Percentiles rank a stretch among this genome's conserved stretches.
These are phyloP conservation scores for Amniculicola lignicola DNA, from an alignment of 495 filamentous ascomycete genomes.

Conservation along the genomic window DNA sequence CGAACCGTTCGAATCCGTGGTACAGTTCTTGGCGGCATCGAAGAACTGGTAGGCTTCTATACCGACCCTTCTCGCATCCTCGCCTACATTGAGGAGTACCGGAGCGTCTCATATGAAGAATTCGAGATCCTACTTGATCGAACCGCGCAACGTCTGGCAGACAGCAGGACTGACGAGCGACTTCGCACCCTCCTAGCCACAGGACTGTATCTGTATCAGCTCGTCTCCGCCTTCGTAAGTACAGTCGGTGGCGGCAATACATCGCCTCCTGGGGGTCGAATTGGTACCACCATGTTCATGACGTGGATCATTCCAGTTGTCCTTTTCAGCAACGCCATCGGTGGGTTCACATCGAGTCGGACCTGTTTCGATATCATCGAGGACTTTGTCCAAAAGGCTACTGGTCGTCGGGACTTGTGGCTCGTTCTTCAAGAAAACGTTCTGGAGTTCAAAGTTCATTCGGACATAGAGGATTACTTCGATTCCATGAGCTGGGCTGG, in stretches of 20 bases:
- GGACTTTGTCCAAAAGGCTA: constrained; percentile 14
- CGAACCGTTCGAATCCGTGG: constrained; percentile 14
- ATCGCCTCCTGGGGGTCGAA: constrained; percentile 37
- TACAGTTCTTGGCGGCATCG: constrained; percentile 31
- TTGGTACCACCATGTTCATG: constrained; percentile 38
- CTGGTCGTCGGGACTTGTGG: background rate
- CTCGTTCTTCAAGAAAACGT: background rate
- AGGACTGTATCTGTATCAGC: constrained; percentile 33
- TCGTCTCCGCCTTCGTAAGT: constrained; percentile 36
- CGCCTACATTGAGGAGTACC: background rate
- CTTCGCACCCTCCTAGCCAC: constrained; percentile 36
- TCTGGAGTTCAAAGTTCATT: background rate
- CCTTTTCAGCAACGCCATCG: constrained; percentile 40
- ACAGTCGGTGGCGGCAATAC: constrained; percentile 32
- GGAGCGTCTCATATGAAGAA: background rate
- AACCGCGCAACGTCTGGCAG: constrained; percentile 32
- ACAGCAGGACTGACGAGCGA: constrained; percentile 36
- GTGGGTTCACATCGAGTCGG: constrained; percentile 32
- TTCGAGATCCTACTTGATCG: background rate
- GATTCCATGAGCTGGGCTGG: constrained; percentile 33
- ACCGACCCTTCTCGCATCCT: constrained; percentile 5
- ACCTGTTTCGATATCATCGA: constrained; percentile 28
- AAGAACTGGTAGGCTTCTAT: constrained; percentile 28
- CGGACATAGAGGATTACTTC: constrained; percentile 17
- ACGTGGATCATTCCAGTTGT: constrained; percentile 40